These are phyloP conservation scores for Nephelium lappaceum DNA, from an alignment of 345 rosid genomes.

Conservation along the genomic window DNA sequence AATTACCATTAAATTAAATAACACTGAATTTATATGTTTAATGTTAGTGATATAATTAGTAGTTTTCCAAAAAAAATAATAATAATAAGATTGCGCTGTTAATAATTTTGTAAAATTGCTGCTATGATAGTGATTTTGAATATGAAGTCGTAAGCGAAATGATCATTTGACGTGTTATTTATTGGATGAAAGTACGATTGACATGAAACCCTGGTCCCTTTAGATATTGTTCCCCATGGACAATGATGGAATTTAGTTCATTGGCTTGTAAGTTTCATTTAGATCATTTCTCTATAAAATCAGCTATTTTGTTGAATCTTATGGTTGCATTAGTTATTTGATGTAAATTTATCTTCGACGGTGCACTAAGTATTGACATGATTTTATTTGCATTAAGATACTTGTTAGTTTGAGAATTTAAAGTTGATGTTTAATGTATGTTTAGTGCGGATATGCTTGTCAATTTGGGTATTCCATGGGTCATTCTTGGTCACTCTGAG, in stretches of 20 bases:
- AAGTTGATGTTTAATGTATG: constrained; percentile 10
- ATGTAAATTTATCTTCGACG: background rate
- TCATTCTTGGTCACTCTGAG: constrained; percentile 94
- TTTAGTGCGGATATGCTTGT: constrained; percentile 91
- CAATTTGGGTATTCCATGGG: constrained; percentile 84
- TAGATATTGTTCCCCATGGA: background rate
- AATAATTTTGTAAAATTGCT: too few species aligned
- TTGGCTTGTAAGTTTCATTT: background rate
- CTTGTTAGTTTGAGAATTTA: background rate
- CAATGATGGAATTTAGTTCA: background rate
- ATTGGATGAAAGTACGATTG: background rate
- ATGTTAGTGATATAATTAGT: too few species aligned
- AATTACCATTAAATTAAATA: too few species aligned
- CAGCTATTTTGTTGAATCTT: background rate
- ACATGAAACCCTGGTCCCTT: background rate
- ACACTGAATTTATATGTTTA: too few species aligned
- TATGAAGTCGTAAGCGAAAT: too few species aligned
- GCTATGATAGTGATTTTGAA: too few species aligned
- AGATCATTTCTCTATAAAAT: background rate
- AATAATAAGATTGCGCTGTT: too few species aligned
- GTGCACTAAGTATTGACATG: background rate
- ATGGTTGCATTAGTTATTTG: background rate
- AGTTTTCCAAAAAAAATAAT: too few species aligned
- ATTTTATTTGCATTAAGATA: background rate
- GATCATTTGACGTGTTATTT: too few species aligned